phyloP scores from a whole-genome alignment of 2,329 filamentous ascomycete genomes.

The Fonsecaea monophora region DNA sequence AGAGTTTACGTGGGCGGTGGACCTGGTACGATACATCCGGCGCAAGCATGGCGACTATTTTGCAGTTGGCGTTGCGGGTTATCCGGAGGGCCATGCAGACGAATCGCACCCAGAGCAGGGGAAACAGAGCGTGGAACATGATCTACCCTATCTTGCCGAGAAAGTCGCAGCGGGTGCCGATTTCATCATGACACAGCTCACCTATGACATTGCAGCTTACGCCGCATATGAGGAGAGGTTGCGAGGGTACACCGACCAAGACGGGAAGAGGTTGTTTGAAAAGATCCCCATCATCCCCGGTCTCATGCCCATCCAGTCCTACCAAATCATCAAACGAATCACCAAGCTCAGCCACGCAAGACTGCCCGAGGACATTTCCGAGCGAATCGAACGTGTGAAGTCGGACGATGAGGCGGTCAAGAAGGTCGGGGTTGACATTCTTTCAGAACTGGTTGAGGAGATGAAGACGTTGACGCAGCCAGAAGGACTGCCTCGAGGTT shows the following conservation, averaged over 20 bases:
- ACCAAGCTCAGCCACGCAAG: conserved; percentile 92
- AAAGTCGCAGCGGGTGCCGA: conserved; percentile 92
- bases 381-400: conserved; percentile 60
- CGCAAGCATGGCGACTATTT: conserved; percentile 91
- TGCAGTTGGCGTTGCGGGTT: conserved; percentile 91
- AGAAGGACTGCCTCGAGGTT: conserved; percentile 69
- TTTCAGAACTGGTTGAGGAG: conserved; percentile 81
- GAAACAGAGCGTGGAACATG: conserved; percentile 64
- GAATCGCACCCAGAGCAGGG: conserved; percentile 81
- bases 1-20: conserved; percentile 86
- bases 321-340: conserved; percentile 91
- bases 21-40: conserved; percentile 88
- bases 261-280: conserved; percentile 67
- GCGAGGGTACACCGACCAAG: conserved; percentile 78
- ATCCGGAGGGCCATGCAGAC: conserved; percentile 93
- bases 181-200: conserved; percentile 98
- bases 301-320: conserved; percentile 96
- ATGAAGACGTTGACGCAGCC: conserved; percentile 70
- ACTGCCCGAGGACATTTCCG: conserved; percentile 73
- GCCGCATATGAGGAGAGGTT: conserved; percentile 77
- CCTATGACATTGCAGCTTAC: conserved; percentile 89
- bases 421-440: conserved; percentile 63
- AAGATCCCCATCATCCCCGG: conserved; percentile 90
- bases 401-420: conserved; percentile 58
- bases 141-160: conserved; percentile 86